Evolutionary conservation across 2,329 filamentous ascomycete species (phyloP), one percentile per base, ranked within the genome.

Genomic region (Thermothelomyces thermophilus): DNA sequence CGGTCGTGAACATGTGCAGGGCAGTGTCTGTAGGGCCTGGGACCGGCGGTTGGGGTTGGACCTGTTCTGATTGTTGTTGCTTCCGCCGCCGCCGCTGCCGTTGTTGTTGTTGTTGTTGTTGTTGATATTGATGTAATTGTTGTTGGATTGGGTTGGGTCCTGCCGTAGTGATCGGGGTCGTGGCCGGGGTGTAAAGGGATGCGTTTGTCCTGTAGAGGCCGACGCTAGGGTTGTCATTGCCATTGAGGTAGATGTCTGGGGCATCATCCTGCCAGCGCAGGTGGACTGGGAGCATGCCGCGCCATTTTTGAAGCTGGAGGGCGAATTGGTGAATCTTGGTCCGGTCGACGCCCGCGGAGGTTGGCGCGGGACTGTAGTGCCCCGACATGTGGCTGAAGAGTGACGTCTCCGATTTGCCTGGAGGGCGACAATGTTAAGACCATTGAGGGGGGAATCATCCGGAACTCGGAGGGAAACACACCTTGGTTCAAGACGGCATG

Each of bases 231-330:
- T 26, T 26, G 24, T 26, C 14, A 11, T 14, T 16, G 16, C 33
- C 33, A 11, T 59, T 59, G 8, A 69, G 67, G 51, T 74, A 75
- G 19, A 68, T 66, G 16, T 70, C 66, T 3, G 71, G 69, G 44
- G 73, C 70, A 13, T 70, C 69, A 57, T 82, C 79, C n/a, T 70
- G 66, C 80, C 80, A 83, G 56, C 79, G 73, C 10, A 83, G 63
- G 41, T 73, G 66, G 4, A 62, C 61, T 3, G 80, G 79, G 5
- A 83, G 68, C 58, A 81, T 68, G 9, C 70, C 70, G 28, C 77
- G 73, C 80, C 80, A 83, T 52, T 76, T 72, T 9, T 77, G 73
- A 2, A 83, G 71, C 56, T 81, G 74, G 9, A 69, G 64, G 2
- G 72, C 71, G 48, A 82, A 70, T 46, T 77, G 73, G 41, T 71